Conservation (phyloP, 2,329 filamentous ascomycete genomes). For the Nannizziopsis barbatae region DNA sequence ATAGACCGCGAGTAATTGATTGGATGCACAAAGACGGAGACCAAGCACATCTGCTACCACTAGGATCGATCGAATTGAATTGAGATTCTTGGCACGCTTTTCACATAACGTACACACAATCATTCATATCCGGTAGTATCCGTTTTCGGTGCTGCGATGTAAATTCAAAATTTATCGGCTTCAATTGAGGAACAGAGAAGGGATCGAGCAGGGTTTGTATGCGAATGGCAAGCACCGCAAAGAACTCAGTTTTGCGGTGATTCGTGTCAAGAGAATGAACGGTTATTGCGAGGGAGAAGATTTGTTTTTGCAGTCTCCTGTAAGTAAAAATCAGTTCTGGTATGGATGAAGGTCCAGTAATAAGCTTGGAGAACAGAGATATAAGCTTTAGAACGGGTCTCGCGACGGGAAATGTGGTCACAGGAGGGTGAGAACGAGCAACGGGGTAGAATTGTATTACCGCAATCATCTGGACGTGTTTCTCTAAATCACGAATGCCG, state of each 20-base stretch:
- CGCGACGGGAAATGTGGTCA: neutral
- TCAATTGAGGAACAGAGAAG: neutral
- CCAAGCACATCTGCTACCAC: constrained; percentile 1
- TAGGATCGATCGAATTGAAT: constrained; percentile 3
- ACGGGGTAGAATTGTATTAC: constrained; percentile 12
- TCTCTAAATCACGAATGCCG: constrained; percentile 14
- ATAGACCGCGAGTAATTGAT: neutral
- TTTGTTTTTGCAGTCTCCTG: constrained; percentile 10
- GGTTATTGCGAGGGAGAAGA: constrained; percentile 1
- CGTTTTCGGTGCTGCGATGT: neutral
- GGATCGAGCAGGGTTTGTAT: neutral
- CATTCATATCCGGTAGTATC: constrained; percentile 10
- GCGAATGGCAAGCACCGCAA: constrained; percentile 1
- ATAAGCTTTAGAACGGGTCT: neutral
- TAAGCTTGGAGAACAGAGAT: constrained; percentile 3
- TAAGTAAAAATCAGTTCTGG: neutral
- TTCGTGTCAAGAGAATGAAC: neutral
- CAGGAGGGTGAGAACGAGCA: neutral
- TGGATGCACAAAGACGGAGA: constrained; percentile 7
- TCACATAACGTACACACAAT: constrained; percentile 10
- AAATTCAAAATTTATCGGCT: constrained; percentile 1
- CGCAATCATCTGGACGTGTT: constrained; percentile 19
- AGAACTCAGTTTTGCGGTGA: too few relatives aligned
- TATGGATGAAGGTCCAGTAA: neutral
- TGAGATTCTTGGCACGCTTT: constrained; percentile 7